Evolutionary conservation across 2,329 filamentous ascomycete genomes (phyloP), one percentile per base, ranked within the genome.

Genomic region (Colletotrichum australisinense): DNA sequence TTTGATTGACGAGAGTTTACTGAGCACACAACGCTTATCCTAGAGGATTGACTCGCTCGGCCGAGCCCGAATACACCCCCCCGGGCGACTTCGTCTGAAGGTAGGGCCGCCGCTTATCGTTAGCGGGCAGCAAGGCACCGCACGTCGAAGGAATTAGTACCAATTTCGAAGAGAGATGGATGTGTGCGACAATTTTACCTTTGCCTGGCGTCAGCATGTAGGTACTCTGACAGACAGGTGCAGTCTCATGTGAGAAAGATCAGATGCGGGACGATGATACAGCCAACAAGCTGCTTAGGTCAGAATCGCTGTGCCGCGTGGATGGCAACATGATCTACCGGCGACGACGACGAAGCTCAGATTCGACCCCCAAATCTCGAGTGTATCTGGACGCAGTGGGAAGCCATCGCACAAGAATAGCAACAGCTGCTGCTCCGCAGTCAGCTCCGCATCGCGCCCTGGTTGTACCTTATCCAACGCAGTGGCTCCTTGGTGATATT

Each of bases 351-450:
- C 42, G 42, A 16, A 28, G 22, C 26, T 22, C 22, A 9, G 19
- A 16, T 32, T 63, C 62, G 2, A 53, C n/a, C 30, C 42, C 49
- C 62, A 32, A 55, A 55, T 38, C n/a, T 56, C 62, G 38, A 64
- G 46, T 22, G 42, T 49, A 49, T 22, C 42, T n/a, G 30, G 30
- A 32, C 32, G 32, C 32, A 12, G 32, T 35, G 32, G 32, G 53
- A 46, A 66, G 26, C 35, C 30, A 35, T 60, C 65, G 22, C 56
- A 67, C 56, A 9, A 67, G 56, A 67, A 67, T 55, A 67, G 57
- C 57, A 62, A 32, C 65, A 53, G 4, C 52, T 19, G 4, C 52
- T 19, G 12, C 42, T 55, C 57, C 56, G 65, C 57, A 62, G 19
- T 52, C 22, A 38, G 28, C 26, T 49, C 38, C 64, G 64, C 64